Conservation (phyloP, 805 yeast genomes). For the Lipomyces mesembrius region DNA sequence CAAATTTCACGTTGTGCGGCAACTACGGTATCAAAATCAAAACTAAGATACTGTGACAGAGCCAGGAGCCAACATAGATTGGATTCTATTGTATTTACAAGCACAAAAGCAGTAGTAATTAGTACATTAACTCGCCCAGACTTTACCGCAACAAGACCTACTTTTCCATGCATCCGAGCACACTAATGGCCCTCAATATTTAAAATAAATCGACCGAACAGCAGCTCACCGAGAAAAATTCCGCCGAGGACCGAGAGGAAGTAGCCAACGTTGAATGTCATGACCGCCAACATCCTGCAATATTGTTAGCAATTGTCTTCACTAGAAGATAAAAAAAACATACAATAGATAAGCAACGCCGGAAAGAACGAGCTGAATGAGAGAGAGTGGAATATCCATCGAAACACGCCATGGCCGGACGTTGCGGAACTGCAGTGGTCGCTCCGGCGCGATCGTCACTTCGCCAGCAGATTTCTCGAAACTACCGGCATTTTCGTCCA, state of each 20-base stretch:
- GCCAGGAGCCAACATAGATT: too few species aligned
- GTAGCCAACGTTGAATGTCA: conserved; percentile 43
- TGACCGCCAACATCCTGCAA: conserved; percentile 41
- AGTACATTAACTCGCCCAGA: too few species aligned
- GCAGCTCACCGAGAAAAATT: conserved; percentile 41
- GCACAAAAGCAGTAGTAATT: too few species aligned
- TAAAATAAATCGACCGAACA: conserved; percentile 40
- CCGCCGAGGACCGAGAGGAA: conserved; percentile 42
- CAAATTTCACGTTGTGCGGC: too few species aligned
- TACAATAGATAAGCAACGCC: conserved; percentile 38
- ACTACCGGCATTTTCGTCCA: conserved; percentile 8
- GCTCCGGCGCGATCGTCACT: not conserved
- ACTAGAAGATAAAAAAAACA: not conserved
- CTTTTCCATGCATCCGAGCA: not conserved
- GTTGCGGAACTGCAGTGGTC: conserved; percentile 19
- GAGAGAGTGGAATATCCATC: conserved; percentile 38
- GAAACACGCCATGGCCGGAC: conserved; percentile 38
- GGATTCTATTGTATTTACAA: too few species aligned
- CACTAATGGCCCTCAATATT: conserved; percentile 15
- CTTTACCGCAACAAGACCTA: too few species aligned
- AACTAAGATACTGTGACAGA: too few species aligned
- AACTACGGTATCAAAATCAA: too few species aligned
- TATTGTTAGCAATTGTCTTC: not conserved
- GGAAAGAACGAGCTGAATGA: conserved; percentile 33
- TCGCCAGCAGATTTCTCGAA: conserved; percentile 15